These are phyloP conservation scores for Stachybotrys elegans DNA, from an alignment of 2,329 filamentous ascomycete species.

Conservation along the genomic window DNA sequence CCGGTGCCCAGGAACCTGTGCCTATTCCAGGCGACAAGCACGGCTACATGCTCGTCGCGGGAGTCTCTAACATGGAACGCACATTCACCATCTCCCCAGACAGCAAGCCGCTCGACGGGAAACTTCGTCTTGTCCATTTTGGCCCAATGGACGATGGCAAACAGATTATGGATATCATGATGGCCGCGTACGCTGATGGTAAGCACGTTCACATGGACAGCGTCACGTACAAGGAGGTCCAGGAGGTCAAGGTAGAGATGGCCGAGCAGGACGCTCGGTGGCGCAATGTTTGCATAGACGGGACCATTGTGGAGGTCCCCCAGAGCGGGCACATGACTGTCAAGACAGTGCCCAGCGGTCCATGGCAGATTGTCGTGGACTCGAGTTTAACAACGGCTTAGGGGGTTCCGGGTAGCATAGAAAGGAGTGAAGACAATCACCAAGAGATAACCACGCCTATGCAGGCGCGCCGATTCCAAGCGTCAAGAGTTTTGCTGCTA, in stretches of 20 bases:
- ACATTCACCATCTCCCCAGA: slow-evolving; percentile 76
- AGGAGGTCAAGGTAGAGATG: slow-evolving; percentile 62
- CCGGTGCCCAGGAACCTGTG: slow-evolving; percentile 11
- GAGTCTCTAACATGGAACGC: slow-evolving; percentile 78
- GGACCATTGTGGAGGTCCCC: slow-evolving; percentile 74
- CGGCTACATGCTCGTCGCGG: slow-evolving; percentile 69
- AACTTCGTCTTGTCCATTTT: slow-evolving; percentile 70
- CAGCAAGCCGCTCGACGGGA: slow-evolving; percentile 64
- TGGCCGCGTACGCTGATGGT: slow-evolving; percentile 52
- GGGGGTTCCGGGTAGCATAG: no score
- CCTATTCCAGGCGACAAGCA: slow-evolving; percentile 44
- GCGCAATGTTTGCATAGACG: slow-evolving; percentile 88
- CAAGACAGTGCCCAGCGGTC: slow-evolving; percentile 35
- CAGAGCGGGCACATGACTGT: slow-evolving; percentile 68
- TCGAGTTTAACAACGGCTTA: slow-evolving; percentile 17
- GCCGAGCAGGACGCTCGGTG: slow-evolving; percentile 65
- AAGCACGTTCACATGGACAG: slow-evolving; percentile 54
- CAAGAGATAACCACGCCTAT: no score
- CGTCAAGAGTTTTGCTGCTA: neutral
- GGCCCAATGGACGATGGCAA: slow-evolving; percentile 57
- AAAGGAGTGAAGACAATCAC: no score
- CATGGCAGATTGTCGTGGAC: slow-evolving; percentile 41
- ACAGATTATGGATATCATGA: slow-evolving; percentile 74
- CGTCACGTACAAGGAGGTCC: slow-evolving; percentile 68
- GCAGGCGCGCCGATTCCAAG: no score